Evolutionary conservation across 108 stramenopile genomes (phyloP).

Genomic region (Pseudonitzschia multiseries): DNA sequence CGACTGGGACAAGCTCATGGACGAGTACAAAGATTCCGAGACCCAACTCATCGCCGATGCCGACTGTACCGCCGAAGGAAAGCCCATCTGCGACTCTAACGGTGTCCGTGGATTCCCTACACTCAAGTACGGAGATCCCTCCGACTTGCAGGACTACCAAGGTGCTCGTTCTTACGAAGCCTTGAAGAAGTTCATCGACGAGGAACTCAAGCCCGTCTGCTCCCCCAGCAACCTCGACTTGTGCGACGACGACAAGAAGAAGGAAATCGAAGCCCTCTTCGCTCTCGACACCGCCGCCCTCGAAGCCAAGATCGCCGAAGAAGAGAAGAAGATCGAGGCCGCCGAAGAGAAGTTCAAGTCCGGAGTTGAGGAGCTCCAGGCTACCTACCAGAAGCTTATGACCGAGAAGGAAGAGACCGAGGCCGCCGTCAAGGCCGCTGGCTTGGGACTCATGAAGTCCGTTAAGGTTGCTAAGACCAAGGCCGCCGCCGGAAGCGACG

Average conservation of each 20-base stretch:
- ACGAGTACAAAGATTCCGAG: constrained; percentile 44
- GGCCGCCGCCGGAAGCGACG: constrained; percentile 45
- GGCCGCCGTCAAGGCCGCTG: constrained; percentile 77
- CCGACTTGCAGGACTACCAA: constrained; percentile 78
- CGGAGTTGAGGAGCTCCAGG: constrained; percentile 71
- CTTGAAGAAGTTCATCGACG: constrained; percentile 71
- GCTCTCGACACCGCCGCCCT: constrained; percentile 57
- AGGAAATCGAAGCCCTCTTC: constrained; percentile 65
- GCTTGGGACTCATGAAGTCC: constrained; percentile 87
- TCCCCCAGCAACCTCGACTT: constrained; percentile 65
- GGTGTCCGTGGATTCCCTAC: constrained; percentile 87
- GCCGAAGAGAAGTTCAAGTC: constrained; percentile 67
- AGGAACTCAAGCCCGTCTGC: constrained; percentile 66
- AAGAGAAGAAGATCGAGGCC: constrained; percentile 69
- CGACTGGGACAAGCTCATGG: constrained; percentile 84
- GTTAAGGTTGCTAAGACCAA: constrained; percentile 65
- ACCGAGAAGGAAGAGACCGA: constrained; percentile 71
- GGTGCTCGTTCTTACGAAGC: constrained; percentile 68
- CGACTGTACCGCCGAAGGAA: constrained; percentile 75
- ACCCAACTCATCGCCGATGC: constrained; percentile 79
- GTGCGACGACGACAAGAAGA: constrained; percentile 76
- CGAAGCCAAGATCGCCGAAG: constrained; percentile 53
- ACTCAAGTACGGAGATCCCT: constrained; percentile 76
- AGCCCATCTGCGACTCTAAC: constrained; percentile 70
- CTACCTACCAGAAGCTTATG: constrained; percentile 56